phyloP scores from a whole-genome alignment of 345 rosid genomes.

The Murraya koenigii region DNA sequence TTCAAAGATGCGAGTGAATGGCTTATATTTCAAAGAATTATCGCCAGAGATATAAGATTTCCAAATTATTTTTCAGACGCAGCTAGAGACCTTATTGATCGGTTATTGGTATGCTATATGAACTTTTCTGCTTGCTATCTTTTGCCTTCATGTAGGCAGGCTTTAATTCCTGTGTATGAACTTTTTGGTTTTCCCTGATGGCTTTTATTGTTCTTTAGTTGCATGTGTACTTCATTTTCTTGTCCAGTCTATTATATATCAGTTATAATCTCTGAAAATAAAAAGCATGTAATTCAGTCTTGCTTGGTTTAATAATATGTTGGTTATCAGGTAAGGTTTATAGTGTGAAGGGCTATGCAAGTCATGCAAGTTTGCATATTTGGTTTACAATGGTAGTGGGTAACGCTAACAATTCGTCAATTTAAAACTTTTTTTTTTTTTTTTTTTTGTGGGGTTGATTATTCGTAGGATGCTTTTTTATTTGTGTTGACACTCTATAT shows the following conservation, averaged over 20 bases:
- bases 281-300: background rate
- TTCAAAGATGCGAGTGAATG: conserved; percentile 98
- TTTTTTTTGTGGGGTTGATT: background rate
- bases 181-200: conserved; percentile 11
- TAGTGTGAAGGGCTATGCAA: too few relatives aligned
- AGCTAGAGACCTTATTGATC: conserved; percentile 85
- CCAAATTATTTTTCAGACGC: conserved; percentile 87
- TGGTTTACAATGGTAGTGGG: background rate
- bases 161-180: background rate
- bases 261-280: background rate
- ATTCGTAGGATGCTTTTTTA: background rate
- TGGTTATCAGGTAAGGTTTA: background rate
- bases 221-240: background rate
- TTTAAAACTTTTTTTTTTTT: background rate
- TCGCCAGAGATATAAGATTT: conserved; percentile 88
- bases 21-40: conserved; percentile 94
- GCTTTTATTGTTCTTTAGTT: background rate
- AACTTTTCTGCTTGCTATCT: conserved; percentile 10
- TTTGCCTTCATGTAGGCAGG: background rate
- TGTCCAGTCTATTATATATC: background rate
- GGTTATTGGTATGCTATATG: conserved; percentile 61
- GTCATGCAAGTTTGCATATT: background rate
- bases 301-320: background rate
- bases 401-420: background rate
- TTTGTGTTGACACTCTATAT: background rate